Base-by-base conservation (phyloP, 2,329 filamentous ascomycete genomes). In the Decorospora gaudefroyi region DNA sequence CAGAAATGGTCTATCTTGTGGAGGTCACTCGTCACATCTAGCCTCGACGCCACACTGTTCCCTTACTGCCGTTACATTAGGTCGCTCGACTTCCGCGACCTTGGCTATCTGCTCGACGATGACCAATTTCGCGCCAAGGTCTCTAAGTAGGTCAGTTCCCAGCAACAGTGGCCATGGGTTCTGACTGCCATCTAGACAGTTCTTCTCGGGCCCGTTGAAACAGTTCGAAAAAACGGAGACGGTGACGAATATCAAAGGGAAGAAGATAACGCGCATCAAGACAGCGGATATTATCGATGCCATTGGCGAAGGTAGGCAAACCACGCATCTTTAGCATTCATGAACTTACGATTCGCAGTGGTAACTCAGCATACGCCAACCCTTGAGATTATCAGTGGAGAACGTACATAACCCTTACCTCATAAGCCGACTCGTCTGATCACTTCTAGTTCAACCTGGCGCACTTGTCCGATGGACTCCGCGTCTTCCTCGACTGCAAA, bases 51-150 rank as follows among this genome's bases (percentile, higher is more conserved):
- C 51, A 87, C 86, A 0, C 71, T 81, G 12, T 85, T 83, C 50
- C 85, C 85, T 0, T 90, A 90, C 62, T 86, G 81, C 57, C 64
- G 80, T 25, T 88, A 86, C 67, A 79, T 89, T 42, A 81, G 78
- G 42, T 74, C 76, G 17, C 73, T 90, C 25, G 81, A 85, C 53
- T 75, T 89, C 7, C 74, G 81, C 39, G 81, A 85, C 59, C 73
- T 89, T 1, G 69, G 73, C 8, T 71, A 81, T 27, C 73, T 87
- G 15, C 73, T 89, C 2, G 75, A 79, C 7, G 79, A 85, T 43
- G 73, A 79, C 33, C 77, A 78, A 38, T 84, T 85, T 38, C 78
- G 75, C 34, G 77, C 80, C 46, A 77, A 77, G 27, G 77, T 87
- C 19, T 78, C 76, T 6, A 76, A 76, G 63, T 82, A 70, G 52